A percentile compares a stretch with the other conserved stretches of the same genome.
These are phyloP conservation scores for Venturia aucupariae DNA, from an alignment of 2,329 filamentous ascomycete genomes.

Conservation along the genomic window DNA sequence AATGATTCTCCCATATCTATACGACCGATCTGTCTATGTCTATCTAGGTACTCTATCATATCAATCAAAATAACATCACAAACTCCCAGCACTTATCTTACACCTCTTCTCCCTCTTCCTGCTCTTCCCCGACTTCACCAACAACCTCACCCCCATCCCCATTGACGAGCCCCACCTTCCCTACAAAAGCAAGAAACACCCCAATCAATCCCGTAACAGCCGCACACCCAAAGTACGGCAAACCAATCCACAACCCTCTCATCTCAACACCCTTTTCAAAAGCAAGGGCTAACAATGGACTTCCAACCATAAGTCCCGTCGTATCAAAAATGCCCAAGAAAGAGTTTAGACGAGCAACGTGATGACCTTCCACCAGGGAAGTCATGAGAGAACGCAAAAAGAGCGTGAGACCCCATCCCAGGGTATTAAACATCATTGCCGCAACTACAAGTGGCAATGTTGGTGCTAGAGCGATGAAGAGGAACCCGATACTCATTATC, in stretches of 20 bases:
- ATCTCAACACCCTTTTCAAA: constrained; percentile 30
- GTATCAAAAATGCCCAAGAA: constrained; percentile 43
- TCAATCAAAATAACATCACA: neutral
- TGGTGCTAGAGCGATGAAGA: constrained; percentile 23
- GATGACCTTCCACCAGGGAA: constrained; percentile 43
- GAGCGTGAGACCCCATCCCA: constrained; percentile 37
- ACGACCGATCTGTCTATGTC: neutral
- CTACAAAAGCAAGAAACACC: neutral
- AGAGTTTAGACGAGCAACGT: constrained; percentile 46
- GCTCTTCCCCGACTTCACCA: neutral
- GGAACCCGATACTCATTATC: constrained; percentile 22
- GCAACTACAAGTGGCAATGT: constrained; percentile 20
- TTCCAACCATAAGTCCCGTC: constrained; percentile 37
- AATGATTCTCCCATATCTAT: neutral
- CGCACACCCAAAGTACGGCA: constrained; percentile 8
- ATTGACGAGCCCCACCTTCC: neutral
- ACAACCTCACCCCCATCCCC: neutral
- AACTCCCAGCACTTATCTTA: neutral
- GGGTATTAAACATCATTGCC: constrained; percentile 38
- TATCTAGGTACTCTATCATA: neutral
- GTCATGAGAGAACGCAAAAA: constrained; percentile 44
- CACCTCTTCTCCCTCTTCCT: neutral
- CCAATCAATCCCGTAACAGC: neutral
- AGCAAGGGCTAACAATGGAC: constrained; percentile 39
- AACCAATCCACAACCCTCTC: constrained; percentile 10